Evolutionary conservation across 2,329 filamentous ascomycete species (phyloP), one percentile per base, ranked within the genome.

Genomic region (Elsinoe fawcettii): DNA sequence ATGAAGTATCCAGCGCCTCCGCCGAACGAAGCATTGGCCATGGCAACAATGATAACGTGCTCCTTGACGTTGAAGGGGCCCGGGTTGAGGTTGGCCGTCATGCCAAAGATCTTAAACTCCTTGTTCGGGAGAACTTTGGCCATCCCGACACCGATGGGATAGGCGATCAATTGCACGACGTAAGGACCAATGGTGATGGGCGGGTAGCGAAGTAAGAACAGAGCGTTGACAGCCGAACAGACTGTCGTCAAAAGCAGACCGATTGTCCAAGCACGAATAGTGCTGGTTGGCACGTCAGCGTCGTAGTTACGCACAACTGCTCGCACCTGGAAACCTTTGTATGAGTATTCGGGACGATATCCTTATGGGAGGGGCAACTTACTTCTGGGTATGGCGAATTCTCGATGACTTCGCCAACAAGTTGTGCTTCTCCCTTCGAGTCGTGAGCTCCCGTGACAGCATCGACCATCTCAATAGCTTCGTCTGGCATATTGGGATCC

Each of bases 151-250:
- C 90, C 90, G 43, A 95, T 79, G 2, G 90, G 90, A 66, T 95
- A 90, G 51, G 90, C 88, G 58, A 95, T 81, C 59, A 95, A 77
- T 65, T 92, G 77, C 22, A 89, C 88, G 74, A 95, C 93, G 63
- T 95, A 87, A 43, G 89, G 88, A 18, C 87, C 90, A 66, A 95
- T 92, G 59, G 85, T 86, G 71, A 95, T 88, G 72, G 88, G 92
- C 34, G 90, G 90, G 76, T 93, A 95, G 80, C 90, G 82, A 69
- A 95, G 77, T 49, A 88, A 90, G 75, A 95, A 95, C 73, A 95
- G 92, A 37, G 93, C 75, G 70, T 93, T 95, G 43, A 65, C 60
- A 2, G 55, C 79, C 1, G 82, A 83, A n/a, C 81, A 82, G 58
- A 85, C 65, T 0, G 82, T 85, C 59, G 81, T 81, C 44, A 85